Evolutionary conservation across 1,139 yeast genomes (phyloP), one percentile per base, ranked within the genome.

Genomic region (Candida labiduridarum): DNA sequence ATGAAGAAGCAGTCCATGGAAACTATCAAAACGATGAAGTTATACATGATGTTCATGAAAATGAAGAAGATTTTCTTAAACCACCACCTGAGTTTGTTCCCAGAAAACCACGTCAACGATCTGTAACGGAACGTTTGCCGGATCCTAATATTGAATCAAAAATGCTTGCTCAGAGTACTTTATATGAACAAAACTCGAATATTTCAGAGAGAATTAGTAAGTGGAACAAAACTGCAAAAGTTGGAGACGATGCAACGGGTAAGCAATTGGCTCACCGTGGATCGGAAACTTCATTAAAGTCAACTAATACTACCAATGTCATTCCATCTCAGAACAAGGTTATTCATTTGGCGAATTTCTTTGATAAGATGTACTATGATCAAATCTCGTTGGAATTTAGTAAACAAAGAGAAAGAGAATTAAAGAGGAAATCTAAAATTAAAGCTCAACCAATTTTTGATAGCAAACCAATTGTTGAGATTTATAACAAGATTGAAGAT

Each of bases 401-500:
- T 61, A 79, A 84, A 58, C 96, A 92, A 62, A 82, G 98, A 61
- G 96, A 91, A 55, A 72, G 80, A 49, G 97, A 91, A 63, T 77
- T 92, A 55, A 65, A 68, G 49, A 74, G 78, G 52, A 83, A 87
- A 56, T 64, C 87, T 49, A 82, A 88, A 52, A 86, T 85, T 55
- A 79, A 87, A 49, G 96, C 96, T 0, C 75, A 80, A 34, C 94
- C 95, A 1, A 83, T 90, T 50, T 84, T 86, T 25, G 82, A 85
- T 2, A 85, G 96, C 4, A 84, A 82, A 54, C 98, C 99, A 0
- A 87, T 89, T 51, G 98, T 92, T 29, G 97, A 92, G 59, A 89
- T 95, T 29, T 94, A 89, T 65, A 87, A 89, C 58, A 87, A 89
- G 61, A 95, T 90, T 35, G 87, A 87, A 57, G 97, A 91, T 68